These are phyloP conservation scores for Erysimum cheiranthoides DNA, from an alignment of 345 rosid genomes.

Conservation along the genomic window DNA sequence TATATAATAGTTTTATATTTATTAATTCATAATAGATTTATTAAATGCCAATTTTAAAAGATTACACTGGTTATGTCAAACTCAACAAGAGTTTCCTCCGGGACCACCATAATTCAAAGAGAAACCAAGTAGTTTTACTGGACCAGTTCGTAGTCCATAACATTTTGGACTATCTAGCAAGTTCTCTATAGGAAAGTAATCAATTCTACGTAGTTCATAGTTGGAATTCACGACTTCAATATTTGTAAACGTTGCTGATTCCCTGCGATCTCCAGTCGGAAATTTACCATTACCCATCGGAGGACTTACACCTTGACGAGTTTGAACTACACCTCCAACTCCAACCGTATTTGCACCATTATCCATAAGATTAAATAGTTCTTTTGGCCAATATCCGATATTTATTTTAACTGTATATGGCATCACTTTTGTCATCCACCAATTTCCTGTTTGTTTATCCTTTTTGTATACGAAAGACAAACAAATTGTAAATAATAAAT, in stretches of 20 bases:
- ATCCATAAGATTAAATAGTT: neutral
- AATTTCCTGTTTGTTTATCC: neutral
- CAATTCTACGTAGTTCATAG: neutral
- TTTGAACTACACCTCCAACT: neutral
- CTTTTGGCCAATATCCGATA: conserved; percentile 19
- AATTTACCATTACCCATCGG: conserved; percentile 9
- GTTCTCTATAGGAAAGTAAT: neutral
- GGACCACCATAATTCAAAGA: neutral
- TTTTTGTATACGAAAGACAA: neutral
- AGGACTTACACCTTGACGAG: neutral
- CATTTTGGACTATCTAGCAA: neutral
- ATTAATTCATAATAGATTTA: neutral
- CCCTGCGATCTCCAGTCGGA: fast-evolving
- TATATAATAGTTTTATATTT: neutral
- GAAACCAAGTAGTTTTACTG: neutral
- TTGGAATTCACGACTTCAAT: neutral
- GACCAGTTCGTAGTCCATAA: neutral
- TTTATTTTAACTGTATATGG: neutral
- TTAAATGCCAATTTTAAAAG: neutral
- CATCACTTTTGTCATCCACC: neutral
- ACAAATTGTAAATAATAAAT: neutral
- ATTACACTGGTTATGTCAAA: neutral
- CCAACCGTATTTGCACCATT: neutral
- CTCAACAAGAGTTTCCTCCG: neutral
- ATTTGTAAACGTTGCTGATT: neutral